Conservation (phyloP, 345 rosid genomes). For the Raphanus sativus region DNA sequence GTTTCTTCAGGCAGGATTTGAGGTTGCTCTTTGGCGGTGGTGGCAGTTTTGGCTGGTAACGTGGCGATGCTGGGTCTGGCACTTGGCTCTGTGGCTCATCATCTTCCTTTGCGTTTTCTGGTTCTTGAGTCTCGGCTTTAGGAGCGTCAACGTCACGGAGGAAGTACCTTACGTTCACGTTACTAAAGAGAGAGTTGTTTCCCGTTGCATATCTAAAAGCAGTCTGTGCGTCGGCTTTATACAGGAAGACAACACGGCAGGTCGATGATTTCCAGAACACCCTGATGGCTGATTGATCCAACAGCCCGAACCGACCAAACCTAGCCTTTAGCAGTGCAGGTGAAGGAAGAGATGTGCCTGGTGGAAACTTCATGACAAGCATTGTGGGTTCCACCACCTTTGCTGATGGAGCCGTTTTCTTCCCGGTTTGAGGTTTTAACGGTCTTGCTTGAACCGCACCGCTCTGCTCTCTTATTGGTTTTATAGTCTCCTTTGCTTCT, state of each 20-base stretch:
- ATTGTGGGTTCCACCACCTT: constrained; percentile 85
- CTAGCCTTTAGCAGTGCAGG: constrained; percentile 84
- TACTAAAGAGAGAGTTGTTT: constrained; percentile 69
- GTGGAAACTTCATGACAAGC: constrained; percentile 98
- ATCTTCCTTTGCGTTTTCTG: constrained; percentile 41
- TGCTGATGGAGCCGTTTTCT: constrained; percentile 47
- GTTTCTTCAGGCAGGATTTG: constrained; percentile 86
- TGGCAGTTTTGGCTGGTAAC: constrained; percentile 42
- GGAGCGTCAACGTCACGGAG: constrained; percentile 74
- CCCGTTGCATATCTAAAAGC: constrained; percentile 73
- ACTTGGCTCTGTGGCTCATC: constrained; percentile 30
- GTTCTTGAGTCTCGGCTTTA: constrained; percentile 50
- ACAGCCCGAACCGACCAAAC: constrained; percentile 88
- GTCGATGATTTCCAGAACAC: constrained; percentile 90
- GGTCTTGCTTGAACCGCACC: constrained; percentile 40
- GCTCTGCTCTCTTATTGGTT: constrained; percentile 46
- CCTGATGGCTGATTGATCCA: constrained; percentile 83
- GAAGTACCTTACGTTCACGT: constrained; percentile 62
- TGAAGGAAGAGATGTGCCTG: constrained; percentile 82
- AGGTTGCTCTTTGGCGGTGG: constrained; percentile 52
- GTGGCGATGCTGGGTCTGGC: constrained; percentile 40
- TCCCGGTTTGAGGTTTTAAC: constrained; percentile 45
- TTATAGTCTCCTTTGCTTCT: constrained; percentile 44
- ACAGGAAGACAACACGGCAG: constrained; percentile 87
- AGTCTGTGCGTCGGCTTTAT: constrained; percentile 80